These are phyloP conservation scores for Botryosphaeria agaves DNA, from an alignment of 2,329 filamentous ascomycete genomes.

Conservation along the genomic window DNA sequence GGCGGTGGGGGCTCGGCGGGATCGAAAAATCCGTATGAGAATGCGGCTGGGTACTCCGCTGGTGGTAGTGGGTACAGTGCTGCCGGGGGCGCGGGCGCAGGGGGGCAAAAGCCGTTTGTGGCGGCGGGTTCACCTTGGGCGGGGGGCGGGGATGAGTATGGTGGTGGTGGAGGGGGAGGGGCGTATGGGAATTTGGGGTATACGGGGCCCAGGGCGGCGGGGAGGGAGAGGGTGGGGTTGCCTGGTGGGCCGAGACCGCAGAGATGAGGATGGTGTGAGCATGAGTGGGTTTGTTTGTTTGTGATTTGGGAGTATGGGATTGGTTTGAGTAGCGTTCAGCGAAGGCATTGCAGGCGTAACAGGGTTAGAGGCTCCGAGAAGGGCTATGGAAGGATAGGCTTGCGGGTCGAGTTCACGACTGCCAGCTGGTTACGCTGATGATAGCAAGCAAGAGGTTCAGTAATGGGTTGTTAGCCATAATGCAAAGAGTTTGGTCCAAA, in stretches of 20 bases:
- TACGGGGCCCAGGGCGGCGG: not conserved
- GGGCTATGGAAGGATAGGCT: too few species aligned
- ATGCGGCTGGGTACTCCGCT: too few species aligned
- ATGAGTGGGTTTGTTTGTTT: not conserved
- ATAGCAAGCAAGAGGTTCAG: too few species aligned
- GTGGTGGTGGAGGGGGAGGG: not conserved
- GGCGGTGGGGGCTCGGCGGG: not conserved
- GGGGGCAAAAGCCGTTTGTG: too few species aligned
- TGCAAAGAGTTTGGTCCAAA: too few species aligned
- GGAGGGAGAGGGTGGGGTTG: conserved; percentile 2
- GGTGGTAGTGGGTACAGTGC: not conserved
- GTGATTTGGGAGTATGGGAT: too few species aligned
- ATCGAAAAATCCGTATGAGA: not conserved
- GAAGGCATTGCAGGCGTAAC: not conserved
- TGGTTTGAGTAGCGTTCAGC: not conserved
- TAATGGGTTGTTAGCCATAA: too few species aligned
- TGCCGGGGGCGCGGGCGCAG: too few species aligned
- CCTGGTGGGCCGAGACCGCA: conserved; percentile 1
- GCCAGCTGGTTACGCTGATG: too few species aligned
- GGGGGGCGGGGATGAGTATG: not conserved
- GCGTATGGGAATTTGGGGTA: not conserved
- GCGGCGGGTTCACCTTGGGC: too few species aligned
- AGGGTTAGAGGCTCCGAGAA: too few species aligned
- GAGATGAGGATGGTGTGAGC: not conserved
- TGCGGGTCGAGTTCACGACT: too few species aligned